Base-by-base conservation (phyloP, 495 filamentous ascomycete genomes). In the Trichoderma parareesei region DNA sequence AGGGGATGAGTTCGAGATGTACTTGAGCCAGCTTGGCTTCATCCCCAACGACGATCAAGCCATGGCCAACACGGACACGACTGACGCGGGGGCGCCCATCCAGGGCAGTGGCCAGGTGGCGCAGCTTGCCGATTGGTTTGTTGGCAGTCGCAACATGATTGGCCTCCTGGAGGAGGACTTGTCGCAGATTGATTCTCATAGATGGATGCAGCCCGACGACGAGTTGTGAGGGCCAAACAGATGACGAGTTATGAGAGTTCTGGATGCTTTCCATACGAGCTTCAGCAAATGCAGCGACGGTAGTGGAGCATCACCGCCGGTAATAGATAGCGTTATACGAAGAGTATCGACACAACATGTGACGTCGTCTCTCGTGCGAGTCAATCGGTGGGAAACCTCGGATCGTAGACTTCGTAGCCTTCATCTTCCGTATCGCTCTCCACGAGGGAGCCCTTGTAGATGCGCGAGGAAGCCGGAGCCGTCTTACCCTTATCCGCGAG, bases 111-210 rank as follows among this genome's bases (percentile, higher is more conserved):
- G 63, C 18, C 78, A 81, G 67, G 74, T 77, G 7, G 71, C 74
- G 53, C 81, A 85, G 64, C 68, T 89, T 10, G 84, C 83, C 27
- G 86, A 86, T 66, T 90, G 86, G 87, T 90, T 86, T 67, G 87
- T 84, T 41, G 84, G 86, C 0, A 87, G 87, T 68, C 81, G 83
- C 48, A 82, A 86, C 68, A 85, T 90, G 74, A 77, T 88, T 75
- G 83, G 82, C 0, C 65, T 90, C 65, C 65, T 89, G 60, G 85
- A 88, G 67, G 84, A 84, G 67, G 85, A 87, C 70, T 60, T 85
- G 20, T 79, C 80, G 10, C 72, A 78, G 63, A 81, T 87, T 48
- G 79, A 82, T 65, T 74, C 79, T 13, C 70, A 67, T 10, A 66
- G 57, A 11, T 76, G 74, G 75, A 61, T 71, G 10, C 73, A 38